phyloP scores from a whole-genome alignment of 2,329 filamentous ascomycete species.

The Proliferodiscus dingleyae region DNA sequence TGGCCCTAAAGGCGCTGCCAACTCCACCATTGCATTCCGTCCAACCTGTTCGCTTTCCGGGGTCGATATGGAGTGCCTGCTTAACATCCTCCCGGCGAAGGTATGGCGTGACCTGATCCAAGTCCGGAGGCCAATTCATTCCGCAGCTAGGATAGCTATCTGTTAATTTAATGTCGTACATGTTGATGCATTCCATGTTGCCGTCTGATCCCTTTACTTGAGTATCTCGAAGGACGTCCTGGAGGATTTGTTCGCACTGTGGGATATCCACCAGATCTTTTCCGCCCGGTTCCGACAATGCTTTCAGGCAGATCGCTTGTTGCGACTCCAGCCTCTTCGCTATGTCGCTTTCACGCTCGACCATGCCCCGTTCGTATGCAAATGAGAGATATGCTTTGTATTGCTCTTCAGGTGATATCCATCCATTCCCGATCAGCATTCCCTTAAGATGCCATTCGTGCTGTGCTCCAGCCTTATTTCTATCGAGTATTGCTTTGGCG shows the following conservation, averaged over 20 bases:
- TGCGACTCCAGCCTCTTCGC: slow-evolving; percentile 64
- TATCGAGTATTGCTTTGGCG: slow-evolving; percentile 80
- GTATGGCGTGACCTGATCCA: slow-evolving; percentile 73
- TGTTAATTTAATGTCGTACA: slow-evolving; percentile 90
- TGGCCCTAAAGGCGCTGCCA: slow-evolving; percentile 62
- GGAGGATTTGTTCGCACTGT: slow-evolving; percentile 73
- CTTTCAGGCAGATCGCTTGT: slow-evolving; percentile 61
- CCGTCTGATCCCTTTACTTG: slow-evolving; percentile 47
- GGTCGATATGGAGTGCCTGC: slow-evolving; percentile 74
- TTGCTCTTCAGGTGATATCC: slow-evolving; percentile 88
- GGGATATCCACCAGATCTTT: slow-evolving; percentile 60
- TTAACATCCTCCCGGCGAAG: slow-evolving; percentile 76
- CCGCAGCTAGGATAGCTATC: slow-evolving; percentile 82
- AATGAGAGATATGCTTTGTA: slow-evolving; percentile 83
- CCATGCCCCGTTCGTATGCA: slow-evolving; percentile 69
- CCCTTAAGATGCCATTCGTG: slow-evolving; percentile 74
- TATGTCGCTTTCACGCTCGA: slow-evolving; percentile 60
- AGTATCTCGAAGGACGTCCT: slow-evolving; percentile 65
- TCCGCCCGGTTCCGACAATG: slow-evolving; percentile 53
- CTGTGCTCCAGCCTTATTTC: slow-evolving; percentile 62
- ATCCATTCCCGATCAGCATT: slow-evolving; percentile 92
- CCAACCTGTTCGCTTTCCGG: slow-evolving; percentile 83
- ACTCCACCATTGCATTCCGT: slow-evolving; percentile 82
- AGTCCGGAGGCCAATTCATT: slow-evolving; percentile 96
- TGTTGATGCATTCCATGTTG: slow-evolving; percentile 69